phyloP scores from a whole-genome alignment of 352 stramenopile genomes.

The Phytophthora tentaculata region DNA sequence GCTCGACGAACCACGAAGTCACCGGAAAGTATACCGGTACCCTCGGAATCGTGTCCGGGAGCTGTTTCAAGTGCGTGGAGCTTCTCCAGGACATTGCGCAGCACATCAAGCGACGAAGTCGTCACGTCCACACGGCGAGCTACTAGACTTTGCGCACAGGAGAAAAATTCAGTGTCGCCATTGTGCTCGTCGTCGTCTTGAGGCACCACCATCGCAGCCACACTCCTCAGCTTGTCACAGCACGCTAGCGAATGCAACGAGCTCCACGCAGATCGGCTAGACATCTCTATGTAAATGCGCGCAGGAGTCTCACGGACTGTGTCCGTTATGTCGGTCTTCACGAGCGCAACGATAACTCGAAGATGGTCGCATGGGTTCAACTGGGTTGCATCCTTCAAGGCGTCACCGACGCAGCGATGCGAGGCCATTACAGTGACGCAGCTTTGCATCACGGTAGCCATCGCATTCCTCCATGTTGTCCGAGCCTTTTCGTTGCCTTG shows the following conservation, averaged over 20 bases:
- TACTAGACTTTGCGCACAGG: conserved; percentile 33
- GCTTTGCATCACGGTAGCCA: conserved; percentile 16
- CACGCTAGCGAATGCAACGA: conserved; percentile 27
- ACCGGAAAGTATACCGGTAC: conserved; percentile 10
- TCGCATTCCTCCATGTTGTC: conserved; percentile 20
- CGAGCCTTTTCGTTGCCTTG: conserved; percentile 22
- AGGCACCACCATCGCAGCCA: conserved; percentile 24
- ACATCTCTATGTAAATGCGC: conserved; percentile 23
- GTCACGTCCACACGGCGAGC: conserved; percentile 32
- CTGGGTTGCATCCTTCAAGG: background rate
- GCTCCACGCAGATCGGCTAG: conserved; percentile 16
- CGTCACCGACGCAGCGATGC: conserved; percentile 19
- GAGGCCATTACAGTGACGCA: conserved; percentile 24
- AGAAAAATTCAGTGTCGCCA: conserved; percentile 31
- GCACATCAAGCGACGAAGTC: conserved; percentile 32
- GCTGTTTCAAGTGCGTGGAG: conserved; percentile 8
- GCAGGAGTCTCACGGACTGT: background rate
- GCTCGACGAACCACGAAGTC: conserved; percentile 21
- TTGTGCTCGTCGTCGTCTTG: conserved; percentile 26
- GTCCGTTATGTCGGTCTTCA: conserved; percentile 2
- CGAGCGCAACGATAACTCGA: conserved; percentile 28
- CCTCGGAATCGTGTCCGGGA: conserved; percentile 10
- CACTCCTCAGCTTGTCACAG: conserved; percentile 32
- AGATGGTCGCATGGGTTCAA: conserved; percentile 23
- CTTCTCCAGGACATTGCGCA: conserved; percentile 23